Base-by-base conservation (phyloP, 108 stramenopile species). In the Nannochloropsis oceanica region DNA sequence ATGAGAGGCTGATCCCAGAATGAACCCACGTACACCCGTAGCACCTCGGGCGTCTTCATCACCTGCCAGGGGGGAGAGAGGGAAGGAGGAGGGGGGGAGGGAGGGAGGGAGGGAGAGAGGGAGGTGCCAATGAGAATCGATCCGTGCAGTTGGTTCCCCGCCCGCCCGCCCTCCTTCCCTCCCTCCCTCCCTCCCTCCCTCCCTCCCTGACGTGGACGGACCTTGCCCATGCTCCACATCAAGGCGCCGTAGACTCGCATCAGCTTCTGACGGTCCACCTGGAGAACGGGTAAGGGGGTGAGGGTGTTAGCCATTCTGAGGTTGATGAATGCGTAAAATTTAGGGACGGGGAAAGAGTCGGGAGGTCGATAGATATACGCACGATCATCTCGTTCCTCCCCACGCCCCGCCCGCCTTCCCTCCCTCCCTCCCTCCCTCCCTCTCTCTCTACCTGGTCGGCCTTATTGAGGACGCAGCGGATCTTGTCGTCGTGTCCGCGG, bases 391-490 rank as follows among this genome's bases (percentile, higher is more conserved):
- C 26, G 13, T 22, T 7, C 44, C 83, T 14, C 0, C 83, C 22
- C 83, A 13, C 8, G 13, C 13, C 8, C 34, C 50, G 25, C 50
- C 79, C 43, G 13, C 50, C 13, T 25, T 44, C 20, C 0, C 84
- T 11, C 50, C 25, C 84, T 27, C 34, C 12, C 42, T 43, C 79
- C 9, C 85, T 8, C 2, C 26, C 13, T 13, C 26, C 43, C n/a
- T 18, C 46, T 13, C 43, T 1, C 20, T 34, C 79, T 12, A 89
- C 89, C 80, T 93, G 86, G 83, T 95, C 95, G 42, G 95, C 95
- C 82, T 95, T 95, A 89, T 95, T 95, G 27, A 95, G 91, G 25
- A 95, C 80, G 46, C 93, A 92, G 50, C 95, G 90, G 81, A 94
- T 93, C 87, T 94, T 94, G 83, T 94, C 94, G 26, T 91, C 91